A percentile compares a stretch with the other conserved stretches of the same genome.
These are phyloP conservation scores for Botryotinia convoluta DNA, from an alignment of 2,329 filamentous ascomycete genomes.

Conservation along the genomic window DNA sequence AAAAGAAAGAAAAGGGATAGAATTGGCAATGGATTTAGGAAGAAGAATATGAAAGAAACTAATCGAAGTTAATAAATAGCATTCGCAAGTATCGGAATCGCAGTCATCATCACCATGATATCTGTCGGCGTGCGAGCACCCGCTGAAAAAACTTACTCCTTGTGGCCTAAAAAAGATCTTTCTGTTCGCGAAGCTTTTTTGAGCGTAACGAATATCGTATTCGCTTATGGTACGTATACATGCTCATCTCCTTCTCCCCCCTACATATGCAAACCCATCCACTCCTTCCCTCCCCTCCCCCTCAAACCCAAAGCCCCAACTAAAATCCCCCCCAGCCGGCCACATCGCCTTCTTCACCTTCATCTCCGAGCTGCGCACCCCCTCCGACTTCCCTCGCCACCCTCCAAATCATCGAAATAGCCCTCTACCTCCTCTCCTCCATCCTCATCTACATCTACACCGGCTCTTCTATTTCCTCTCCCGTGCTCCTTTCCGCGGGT, in stretches of 20 bases:
- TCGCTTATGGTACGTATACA: slow-evolving; percentile 46
- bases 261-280: too few species aligned
- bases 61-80: slow-evolving; percentile 37
- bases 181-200: slow-evolving; percentile 46
- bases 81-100: slow-evolving; percentile 52
- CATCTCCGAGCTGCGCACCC: slow-evolving; percentile 55
- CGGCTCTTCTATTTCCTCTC: slow-evolving; percentile 58
- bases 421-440: slow-evolving; percentile 52
- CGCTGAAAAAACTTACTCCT: slow-evolving; percentile 34
- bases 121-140: slow-evolving; percentile 31
- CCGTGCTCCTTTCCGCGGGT: slow-evolving; percentile 60
- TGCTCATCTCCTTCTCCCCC: too few species aligned
- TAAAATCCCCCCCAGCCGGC: slow-evolving; percentile 40
- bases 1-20: neutral
- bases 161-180: slow-evolving; percentile 28
- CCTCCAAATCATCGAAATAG: slow-evolving; percentile 57
- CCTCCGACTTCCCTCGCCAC: slow-evolving; percentile 53
- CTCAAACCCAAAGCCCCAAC: neutral
- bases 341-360: slow-evolving; percentile 60
- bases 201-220: slow-evolving; percentile 55
- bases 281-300: too few species aligned
- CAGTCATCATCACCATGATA: slow-evolving; percentile 56
- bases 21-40: too few species aligned
- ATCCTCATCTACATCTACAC: slow-evolving; percentile 64
- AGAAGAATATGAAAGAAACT: neutral